Evolutionary conservation across 345 rosid species (phyloP).

Genomic region (Salix suchowensis): DNA sequence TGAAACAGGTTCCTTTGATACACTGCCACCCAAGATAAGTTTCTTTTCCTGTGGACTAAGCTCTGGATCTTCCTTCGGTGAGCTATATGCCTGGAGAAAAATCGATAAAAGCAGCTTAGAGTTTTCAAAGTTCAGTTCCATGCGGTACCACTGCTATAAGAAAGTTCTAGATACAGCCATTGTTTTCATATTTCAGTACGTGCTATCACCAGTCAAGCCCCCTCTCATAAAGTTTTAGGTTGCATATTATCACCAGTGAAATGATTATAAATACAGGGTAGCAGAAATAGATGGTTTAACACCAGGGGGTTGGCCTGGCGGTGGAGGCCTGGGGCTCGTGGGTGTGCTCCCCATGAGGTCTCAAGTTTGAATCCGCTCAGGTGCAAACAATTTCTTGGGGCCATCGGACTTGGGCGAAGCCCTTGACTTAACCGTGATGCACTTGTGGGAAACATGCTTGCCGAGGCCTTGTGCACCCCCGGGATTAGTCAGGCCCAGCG

Average conservation of each 20-base stretch:
- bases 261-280: not conserved
- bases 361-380: too few species aligned
- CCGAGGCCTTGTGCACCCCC: too few species aligned
- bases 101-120: conserved; percentile 17
- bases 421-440: too few species aligned
- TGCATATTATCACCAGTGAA: not conserved
- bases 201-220: not conserved
- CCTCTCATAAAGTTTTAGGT: not conserved
- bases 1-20: conserved; percentile 73
- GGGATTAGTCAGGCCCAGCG: too few species aligned
- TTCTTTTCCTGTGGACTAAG: conserved; percentile 60
- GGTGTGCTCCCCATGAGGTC: too few species aligned
- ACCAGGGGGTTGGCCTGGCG: too few species aligned
- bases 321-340: too few species aligned
- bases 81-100: conserved; percentile 72
- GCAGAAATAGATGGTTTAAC: not conserved
- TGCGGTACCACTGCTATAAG: conserved; percentile 6
- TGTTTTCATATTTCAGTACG: not conserved
- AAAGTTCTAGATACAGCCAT: conserved; percentile 1
- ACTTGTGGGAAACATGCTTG: too few species aligned
- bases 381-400: too few species aligned
- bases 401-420: too few species aligned
- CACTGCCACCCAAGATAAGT: conserved; percentile 55
- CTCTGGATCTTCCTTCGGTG: conserved; percentile 77
- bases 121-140: conserved; percentile 1